Base-by-base conservation (phyloP, 179 eudicot genomes). In the Silene coronaria region DNA sequence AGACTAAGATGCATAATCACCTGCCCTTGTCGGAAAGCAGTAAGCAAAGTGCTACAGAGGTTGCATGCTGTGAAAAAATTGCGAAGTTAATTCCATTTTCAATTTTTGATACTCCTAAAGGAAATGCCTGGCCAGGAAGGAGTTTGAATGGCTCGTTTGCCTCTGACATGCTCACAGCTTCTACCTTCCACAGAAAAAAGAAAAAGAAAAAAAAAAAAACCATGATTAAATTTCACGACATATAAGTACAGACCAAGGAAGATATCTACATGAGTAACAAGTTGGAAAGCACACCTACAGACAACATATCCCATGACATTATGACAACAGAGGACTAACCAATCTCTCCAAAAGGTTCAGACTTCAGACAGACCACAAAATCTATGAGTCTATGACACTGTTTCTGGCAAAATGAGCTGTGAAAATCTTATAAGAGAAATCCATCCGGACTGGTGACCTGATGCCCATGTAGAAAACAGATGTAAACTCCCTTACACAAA, bases 61-160 rank as follows among this genome's bases (percentile, higher is more conserved):
- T 87, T 61, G 99, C 99, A 85, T 96, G 91, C 77, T 79, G 97
- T 59, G 99, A 91, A 78, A 91, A 96, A 77, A 96, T 84, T 19
- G 99, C 86, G 80, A 96, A 96, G 79, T 96, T 96, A 76, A 87
- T 83, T 72, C 99, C 97, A 79, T 77, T 82, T 80, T 91, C 97
- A 30, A 82, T 84, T 84, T 89, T 89, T 23, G 99, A 96, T 24
- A 86, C 98, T 76, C 99, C 99, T 70, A 96, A 77, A 32, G 99
- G 99, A 85, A 82, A 86, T 58, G 98, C 89, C 79, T 83, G 88
- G 75, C 98, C 98, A 2, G 98, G 86, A 30, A 82, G 81, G 71
- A 82, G 75, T 81, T 82, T 84, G 76, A 88, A 84, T 53, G 75
- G 59, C 38, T 80, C 61, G 48, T 38, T 59, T 11, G 79, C 57